Base-by-base conservation (phyloP, 1,284 basidiomycete species). In the Sporisorium exsertum region DNA sequence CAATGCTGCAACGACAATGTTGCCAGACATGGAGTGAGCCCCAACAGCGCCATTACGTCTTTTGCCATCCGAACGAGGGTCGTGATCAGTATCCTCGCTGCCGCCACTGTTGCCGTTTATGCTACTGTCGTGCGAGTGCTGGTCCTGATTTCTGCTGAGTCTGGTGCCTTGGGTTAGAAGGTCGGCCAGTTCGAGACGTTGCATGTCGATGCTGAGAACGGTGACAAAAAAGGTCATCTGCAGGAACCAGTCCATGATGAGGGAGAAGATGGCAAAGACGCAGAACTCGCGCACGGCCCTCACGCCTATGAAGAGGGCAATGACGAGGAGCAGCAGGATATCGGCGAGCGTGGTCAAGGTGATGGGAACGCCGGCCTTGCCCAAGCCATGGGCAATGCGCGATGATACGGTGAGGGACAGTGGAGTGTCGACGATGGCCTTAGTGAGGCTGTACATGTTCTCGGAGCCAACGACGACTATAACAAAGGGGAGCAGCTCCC, bases 401-500 rank as follows among this genome's bases (percentile, higher is more conserved):
- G 94, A 92, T 72, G 96, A 94, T 13, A 98, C 95, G 0, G 95
- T 91, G 35, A 97, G 88, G 1, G 92, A 91, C 50, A 98, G 91
- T 3, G 94, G 92, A 1, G 96, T 97, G 77, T 90, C 92, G 24
- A 93, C 91, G 42, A 99, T 93, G 0, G 94, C 94, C 79, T 94
- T 81, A 84, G 95, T 94, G 82, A 99, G 88, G 79, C 92, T 92
- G 84, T 94, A 94, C 95, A 98, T 98, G 82, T 97, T 97, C 87
- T 98, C 96, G 2, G 94, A 93, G 10, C 96, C 96, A 20, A 97
- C 93, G 77, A 98, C 95, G 18, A 95, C 91, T 55, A 99, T 94
- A 53, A 97, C 93, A 71, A 98, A 93, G 0, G 95, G 95, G 59
- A 98, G 88, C 42, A 97, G 87, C 82, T 88, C 89, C 94, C 92